Evolutionary conservation across 495 filamentous ascomycete genomes (phyloP).

Genomic region (Aspergillus asperescens): DNA sequence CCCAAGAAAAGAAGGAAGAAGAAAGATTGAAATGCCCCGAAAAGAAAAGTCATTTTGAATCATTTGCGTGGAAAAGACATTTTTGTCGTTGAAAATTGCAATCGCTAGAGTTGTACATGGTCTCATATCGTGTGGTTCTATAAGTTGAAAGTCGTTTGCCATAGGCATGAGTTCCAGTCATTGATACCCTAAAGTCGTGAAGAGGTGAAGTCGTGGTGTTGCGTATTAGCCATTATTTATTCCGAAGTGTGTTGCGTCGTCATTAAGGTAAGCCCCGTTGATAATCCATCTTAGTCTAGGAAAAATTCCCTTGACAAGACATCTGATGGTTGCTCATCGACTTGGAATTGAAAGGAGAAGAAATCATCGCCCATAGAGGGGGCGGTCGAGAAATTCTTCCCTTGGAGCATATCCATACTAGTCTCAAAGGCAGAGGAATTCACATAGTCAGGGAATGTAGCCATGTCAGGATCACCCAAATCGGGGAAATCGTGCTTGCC

Average conservation of each 20-base stretch:
- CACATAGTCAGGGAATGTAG: constrained; percentile 31
- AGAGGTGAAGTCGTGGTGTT: constrained; percentile 12
- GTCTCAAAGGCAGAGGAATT: constrained; percentile 29
- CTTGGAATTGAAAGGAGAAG: constrained; percentile 33
- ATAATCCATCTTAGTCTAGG: constrained; percentile 17
- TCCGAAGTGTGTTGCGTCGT: constrained; percentile 15
- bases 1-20: not conserved
- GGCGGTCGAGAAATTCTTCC: constrained; percentile 32
- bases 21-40: constrained; percentile 2
- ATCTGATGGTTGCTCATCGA: constrained; percentile 26
- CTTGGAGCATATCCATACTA: constrained; percentile 33
- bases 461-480: constrained; percentile 27
- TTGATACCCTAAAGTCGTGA: constrained; percentile 19
- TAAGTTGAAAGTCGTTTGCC: constrained; percentile 12
- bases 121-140: constrained; percentile 16
- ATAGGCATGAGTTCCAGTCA: constrained; percentile 24
- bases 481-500: constrained; percentile 30
- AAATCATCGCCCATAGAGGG: constrained; percentile 32
- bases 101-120: constrained; percentile 18
- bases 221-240: constrained; percentile 18
- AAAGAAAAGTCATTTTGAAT: not conserved
- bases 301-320: constrained; percentile 24
- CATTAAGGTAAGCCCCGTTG: constrained; percentile 1
- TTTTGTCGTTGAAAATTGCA: constrained; percentile 5
- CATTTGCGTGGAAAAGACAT: not conserved